These are phyloP conservation scores for Parastagonospora avenae DNA, from an alignment of 2,329 filamentous ascomycete genomes.

Conservation along the genomic window DNA sequence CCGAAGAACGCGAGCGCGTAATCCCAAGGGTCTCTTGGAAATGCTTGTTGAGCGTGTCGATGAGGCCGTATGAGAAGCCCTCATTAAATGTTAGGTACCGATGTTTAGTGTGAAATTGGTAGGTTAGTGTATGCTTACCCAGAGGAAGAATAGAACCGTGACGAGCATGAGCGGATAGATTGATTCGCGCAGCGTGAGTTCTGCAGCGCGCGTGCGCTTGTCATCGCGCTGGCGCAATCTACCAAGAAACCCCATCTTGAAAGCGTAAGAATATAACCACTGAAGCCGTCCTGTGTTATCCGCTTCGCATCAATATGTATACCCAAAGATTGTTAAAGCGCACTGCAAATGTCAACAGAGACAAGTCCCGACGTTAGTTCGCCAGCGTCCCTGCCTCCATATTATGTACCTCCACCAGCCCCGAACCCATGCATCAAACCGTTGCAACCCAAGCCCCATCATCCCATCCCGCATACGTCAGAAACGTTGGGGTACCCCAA, in stretches of 20 bases:
- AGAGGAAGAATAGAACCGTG: slow-evolving; percentile 68
- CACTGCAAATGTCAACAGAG: no score
- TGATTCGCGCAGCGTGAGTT: slow-evolving; percentile 70
- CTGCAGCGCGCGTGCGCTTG: slow-evolving; percentile 59
- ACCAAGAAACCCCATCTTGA: slow-evolving; percentile 39
- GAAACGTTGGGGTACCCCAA: slow-evolving; percentile 17
- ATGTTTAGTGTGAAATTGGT: not conserved
- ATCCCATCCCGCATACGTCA: slow-evolving; percentile 10
- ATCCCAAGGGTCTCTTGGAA: slow-evolving; percentile 54
- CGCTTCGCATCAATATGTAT: no score
- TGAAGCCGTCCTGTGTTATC: no score
- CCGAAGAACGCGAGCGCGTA: slow-evolving; percentile 51
- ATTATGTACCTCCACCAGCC: no score
- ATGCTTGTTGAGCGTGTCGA: slow-evolving; percentile 60
- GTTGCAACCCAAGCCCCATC: slow-evolving; percentile 18
- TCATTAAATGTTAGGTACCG: slow-evolving; percentile 14
- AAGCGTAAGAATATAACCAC: not conserved
- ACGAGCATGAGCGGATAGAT: slow-evolving; percentile 70
- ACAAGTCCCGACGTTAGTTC: no score
- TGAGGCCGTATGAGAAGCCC: slow-evolving; percentile 62
- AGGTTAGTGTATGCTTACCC: slow-evolving; percentile 48
- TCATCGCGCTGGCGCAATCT: slow-evolving; percentile 42
- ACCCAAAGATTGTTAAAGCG: no score
- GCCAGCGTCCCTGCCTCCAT: no score
- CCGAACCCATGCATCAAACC: not conserved